Evolutionary conservation across 2,329 filamentous ascomycete genomes (phyloP).

Genomic region (Colletotrichum orchidophilum): DNA sequence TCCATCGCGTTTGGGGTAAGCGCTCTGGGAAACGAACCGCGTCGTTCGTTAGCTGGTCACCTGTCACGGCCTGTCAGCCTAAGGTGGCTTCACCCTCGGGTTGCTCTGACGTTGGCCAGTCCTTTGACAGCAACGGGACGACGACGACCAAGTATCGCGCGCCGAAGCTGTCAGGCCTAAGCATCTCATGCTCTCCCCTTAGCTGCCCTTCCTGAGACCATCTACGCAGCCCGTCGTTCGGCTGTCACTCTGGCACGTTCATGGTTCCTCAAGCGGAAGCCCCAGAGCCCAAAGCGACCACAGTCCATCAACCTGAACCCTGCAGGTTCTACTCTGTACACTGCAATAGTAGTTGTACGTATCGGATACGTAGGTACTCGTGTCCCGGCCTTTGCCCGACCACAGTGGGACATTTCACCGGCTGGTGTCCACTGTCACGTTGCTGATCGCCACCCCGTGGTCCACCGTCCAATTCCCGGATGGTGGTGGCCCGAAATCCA

Average conservation of each 20-base stretch:
- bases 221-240: conserved; percentile 21
- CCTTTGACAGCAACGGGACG: conserved; percentile 18
- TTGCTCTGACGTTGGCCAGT: conserved; percentile 24
- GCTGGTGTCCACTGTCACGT: conserved; percentile 25
- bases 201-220: conserved; percentile 18
- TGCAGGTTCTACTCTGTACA: background rate
- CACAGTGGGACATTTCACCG: conserved; percentile 7
- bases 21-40: conserved; percentile 17
- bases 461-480: conserved; percentile 22
- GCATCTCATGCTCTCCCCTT: background rate
- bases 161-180: conserved; percentile 9
- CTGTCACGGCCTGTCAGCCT: conserved; percentile 15
- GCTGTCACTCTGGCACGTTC: conserved; percentile 27
- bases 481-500: conserved; percentile 21
- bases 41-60: conserved; percentile 8
- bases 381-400: conserved; percentile 30
- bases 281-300: conserved; percentile 10
- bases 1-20: conserved; percentile 25
- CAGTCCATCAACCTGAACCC: conserved; percentile 10
- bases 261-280: background rate
- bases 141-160: conserved; percentile 11
- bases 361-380: background rate
- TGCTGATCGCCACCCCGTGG: conserved; percentile 32
- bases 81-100: conserved; percentile 4
- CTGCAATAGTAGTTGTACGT: background rate